Conservation (phyloP, 2,329 filamentous ascomycete species). For the Drechslerella dactyloides region DNA sequence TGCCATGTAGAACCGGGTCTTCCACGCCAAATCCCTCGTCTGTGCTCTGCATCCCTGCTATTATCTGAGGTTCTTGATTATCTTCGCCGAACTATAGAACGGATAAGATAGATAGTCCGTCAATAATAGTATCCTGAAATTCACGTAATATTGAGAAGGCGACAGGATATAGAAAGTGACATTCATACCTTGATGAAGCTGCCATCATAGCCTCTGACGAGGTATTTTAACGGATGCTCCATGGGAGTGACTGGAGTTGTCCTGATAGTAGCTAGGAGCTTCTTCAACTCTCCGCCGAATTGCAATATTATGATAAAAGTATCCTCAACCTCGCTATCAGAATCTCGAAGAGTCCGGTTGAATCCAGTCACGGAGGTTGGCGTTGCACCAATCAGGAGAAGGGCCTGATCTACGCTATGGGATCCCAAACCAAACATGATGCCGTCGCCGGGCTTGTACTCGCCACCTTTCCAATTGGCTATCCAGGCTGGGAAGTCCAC, state of each 20-base stretch:
- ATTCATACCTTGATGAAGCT: conserved; percentile 59
- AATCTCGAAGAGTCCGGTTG: conserved; percentile 55
- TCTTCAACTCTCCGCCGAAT: conserved; percentile 33
- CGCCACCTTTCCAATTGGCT: conserved; percentile 51
- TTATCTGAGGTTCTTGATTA: conserved; percentile 36
- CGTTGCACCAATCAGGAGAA: conserved; percentile 58
- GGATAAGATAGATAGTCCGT: not conserved
- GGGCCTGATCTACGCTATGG: conserved; percentile 58
- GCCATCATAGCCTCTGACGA: conserved; percentile 57
- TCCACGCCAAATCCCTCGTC: conserved; percentile 42
- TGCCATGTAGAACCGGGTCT: conserved; percentile 32
- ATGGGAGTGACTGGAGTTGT: conserved; percentile 56
- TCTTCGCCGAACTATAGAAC: conserved; percentile 43
- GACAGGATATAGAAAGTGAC: too few relatives aligned
- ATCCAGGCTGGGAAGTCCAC: conserved; percentile 52
- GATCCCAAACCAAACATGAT: conserved; percentile 58
- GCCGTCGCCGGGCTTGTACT: conserved; percentile 54
- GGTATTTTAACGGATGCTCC: conserved; percentile 56
- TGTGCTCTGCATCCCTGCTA: conserved; percentile 42
- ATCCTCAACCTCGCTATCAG: conserved; percentile 54
- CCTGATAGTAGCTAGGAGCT: conserved; percentile 57
- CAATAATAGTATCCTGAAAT: not conserved
- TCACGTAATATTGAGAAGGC: not conserved
- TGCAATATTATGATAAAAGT: conserved; percentile 52
- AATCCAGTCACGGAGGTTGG: conserved; percentile 51